Percentiles rank a stretch among this genome's conserved stretches.
Conservation (phyloP, 2,329 filamentous ascomycete genomes). For the Hirsutella minnesotensis region DNA sequence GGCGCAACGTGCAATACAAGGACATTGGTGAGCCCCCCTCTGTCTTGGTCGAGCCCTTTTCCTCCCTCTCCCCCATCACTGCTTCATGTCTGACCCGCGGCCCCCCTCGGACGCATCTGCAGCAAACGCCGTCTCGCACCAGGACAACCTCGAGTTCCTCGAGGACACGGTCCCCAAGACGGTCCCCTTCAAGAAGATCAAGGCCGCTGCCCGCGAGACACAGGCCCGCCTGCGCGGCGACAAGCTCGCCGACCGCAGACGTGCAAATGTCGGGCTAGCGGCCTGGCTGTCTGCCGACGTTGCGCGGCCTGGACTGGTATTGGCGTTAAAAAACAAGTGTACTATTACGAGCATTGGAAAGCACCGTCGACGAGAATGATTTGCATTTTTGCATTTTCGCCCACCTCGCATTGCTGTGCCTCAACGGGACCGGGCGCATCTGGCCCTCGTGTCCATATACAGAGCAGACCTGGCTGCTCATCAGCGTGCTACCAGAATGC, state of each 20-base stretch:
- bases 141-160: constrained; percentile 92
- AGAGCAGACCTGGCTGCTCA: too few relatives aligned
- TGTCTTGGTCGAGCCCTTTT: too few relatives aligned
- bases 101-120: too few relatives aligned
- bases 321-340: too few relatives aligned
- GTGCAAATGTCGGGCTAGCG: constrained; percentile 46
- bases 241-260: constrained; percentile 29
- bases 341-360: too few relatives aligned
- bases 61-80: too few relatives aligned
- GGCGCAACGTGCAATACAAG: constrained; percentile 90
- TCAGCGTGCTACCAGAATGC: neutral
- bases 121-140: constrained; percentile 76
- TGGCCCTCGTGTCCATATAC: too few relatives aligned
- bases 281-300: neutral
- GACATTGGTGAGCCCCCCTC: constrained; percentile 59
- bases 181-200: constrained; percentile 66
- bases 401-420: too few relatives aligned
- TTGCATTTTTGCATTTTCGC: too few relatives aligned
- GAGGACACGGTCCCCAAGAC: constrained; percentile 85
- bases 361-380: too few relatives aligned
- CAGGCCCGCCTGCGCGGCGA: constrained; percentile 32
- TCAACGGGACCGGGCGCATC: too few relatives aligned
- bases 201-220: constrained; percentile 44
- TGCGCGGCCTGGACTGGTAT: neutral
- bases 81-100: too few relatives aligned